These are phyloP conservation scores for Talaromyces sp. DNA, from an alignment of 2,329 filamentous ascomycete species.

Conservation along the genomic window DNA sequence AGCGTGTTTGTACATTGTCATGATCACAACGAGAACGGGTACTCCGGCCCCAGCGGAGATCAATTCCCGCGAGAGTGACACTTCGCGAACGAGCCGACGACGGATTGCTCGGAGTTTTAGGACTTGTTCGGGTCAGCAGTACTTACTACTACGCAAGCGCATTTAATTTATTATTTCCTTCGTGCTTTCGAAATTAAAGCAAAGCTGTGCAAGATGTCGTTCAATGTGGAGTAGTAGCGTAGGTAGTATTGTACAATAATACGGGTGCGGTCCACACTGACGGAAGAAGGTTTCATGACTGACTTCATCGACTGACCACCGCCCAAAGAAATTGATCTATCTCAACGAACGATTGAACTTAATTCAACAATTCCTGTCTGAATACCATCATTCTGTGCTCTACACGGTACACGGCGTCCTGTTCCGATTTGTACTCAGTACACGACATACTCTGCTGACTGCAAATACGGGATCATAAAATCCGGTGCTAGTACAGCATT, in stretches of 20 bases:
- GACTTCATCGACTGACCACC: neutral
- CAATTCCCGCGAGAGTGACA: neutral
- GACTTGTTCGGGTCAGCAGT: neutral
- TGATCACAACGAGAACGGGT: neutral
- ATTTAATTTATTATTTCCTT: neutral
- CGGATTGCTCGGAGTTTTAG: constrained; percentile 1
- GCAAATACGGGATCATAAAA: neutral
- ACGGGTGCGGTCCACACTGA: neutral
- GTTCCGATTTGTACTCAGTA: neutral
- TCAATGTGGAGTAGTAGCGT: neutral
- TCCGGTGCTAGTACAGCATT: neutral
- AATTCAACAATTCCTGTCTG: neutral
- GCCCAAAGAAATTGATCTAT: neutral
- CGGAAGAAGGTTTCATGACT: neutral
- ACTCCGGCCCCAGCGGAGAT: neutral
- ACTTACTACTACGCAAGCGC: neutral
- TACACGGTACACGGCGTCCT: neutral
- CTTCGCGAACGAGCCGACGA: neutral
- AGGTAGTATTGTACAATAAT: neutral
- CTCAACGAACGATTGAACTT: neutral
- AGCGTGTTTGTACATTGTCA: neutral
- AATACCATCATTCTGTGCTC: neutral
- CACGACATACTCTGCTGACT: neutral
- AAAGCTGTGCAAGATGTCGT: neutral
- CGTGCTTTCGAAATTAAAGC: neutral